These are phyloP conservation scores for Sarocladium strictum DNA, from an alignment of 2,329 filamentous ascomycete species.

Conservation along the genomic window DNA sequence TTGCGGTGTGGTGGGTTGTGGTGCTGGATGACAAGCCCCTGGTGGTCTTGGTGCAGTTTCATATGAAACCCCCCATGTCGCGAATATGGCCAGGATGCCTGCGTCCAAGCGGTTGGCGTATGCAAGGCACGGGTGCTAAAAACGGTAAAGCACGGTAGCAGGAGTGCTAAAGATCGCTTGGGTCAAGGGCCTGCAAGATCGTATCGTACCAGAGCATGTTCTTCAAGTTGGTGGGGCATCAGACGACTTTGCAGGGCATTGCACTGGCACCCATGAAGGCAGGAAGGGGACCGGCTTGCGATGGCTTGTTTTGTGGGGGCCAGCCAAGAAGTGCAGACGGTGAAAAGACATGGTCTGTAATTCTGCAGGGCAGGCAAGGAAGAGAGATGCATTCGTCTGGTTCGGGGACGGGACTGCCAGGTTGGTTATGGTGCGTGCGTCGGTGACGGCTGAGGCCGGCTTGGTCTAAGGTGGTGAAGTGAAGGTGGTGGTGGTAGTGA, in stretches of 20 bases:
- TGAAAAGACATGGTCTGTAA: neutral
- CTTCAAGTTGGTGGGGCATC: neutral
- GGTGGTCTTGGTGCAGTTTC: constrained; percentile 28
- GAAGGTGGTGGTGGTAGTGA: neutral
- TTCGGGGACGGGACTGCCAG: neutral
- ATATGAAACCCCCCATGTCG: constrained; percentile 41
- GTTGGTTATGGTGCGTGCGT: neutral
- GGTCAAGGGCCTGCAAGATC: neutral
- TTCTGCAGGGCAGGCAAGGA: neutral
- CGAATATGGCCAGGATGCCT: constrained; percentile 18
- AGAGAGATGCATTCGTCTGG: constrained; percentile 5
- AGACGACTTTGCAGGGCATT: constrained; percentile 1
- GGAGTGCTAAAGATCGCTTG: neutral
- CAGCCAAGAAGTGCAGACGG: neutral
- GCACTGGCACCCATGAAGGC: neutral
- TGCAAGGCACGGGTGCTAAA: neutral
- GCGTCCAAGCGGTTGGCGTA: neutral
- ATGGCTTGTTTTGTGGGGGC: neutral
- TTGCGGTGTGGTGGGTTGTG: constrained; percentile 12
- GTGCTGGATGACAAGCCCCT: constrained; percentile 3
- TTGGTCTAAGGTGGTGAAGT: neutral
- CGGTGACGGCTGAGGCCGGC: neutral
- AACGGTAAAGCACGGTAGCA: neutral
- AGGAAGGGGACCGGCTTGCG: neutral
- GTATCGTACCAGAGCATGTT: neutral